Percentiles rank a stretch among this genome's conserved stretches.
Conservation (phyloP, 2,329 filamentous ascomycete species). For the Eurotiales sp. region DNA sequence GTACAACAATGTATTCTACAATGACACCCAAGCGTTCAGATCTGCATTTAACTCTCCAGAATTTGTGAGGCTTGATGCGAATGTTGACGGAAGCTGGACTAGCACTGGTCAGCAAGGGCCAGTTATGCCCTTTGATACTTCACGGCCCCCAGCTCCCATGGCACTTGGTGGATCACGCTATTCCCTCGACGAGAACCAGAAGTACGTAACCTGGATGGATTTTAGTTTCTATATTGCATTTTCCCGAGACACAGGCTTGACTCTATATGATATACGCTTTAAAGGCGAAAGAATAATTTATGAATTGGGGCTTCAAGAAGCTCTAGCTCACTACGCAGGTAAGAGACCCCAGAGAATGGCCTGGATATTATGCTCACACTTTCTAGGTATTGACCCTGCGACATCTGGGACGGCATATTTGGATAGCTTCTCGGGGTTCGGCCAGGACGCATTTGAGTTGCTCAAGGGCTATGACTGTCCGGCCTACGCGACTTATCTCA, state of each 20-base stretch:
- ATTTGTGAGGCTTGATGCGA: slow-evolving; percentile 15
- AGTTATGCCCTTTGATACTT: slow-evolving; percentile 13
- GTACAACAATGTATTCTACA: slow-evolving; percentile 54
- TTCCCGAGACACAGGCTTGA: slow-evolving; percentile 43
- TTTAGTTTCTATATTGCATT: slow-evolving; percentile 52
- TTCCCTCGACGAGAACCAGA: slow-evolving; percentile 41
- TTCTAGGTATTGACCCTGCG: slow-evolving; percentile 20
- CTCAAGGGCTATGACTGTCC: slow-evolving; percentile 27
- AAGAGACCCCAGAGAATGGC: slow-evolving; percentile 5
- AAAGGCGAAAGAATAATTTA: slow-evolving; percentile 51
- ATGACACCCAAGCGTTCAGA: slow-evolving; percentile 47
- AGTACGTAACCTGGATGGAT: slow-evolving; percentile 52
- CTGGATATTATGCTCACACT: background rate
- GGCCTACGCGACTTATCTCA: slow-evolving; percentile 23
- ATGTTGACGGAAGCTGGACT: slow-evolving; percentile 21
- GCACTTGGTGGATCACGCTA: slow-evolving; percentile 39
- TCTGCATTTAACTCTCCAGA: slow-evolving; percentile 29
- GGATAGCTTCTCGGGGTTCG: slow-evolving; percentile 32
- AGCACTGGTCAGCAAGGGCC: slow-evolving; percentile 13
- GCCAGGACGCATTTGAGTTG: slow-evolving; percentile 18
- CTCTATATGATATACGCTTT: slow-evolving; percentile 50
- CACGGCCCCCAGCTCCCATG: slow-evolving; percentile 27
- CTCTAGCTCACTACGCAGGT: slow-evolving; percentile 50
- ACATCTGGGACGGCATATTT: slow-evolving; percentile 25
- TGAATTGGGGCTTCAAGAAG: slow-evolving; percentile 52